These are phyloP conservation scores for Crepidotus variabilis DNA, from an alignment of 768 basidiomycete species.

Conservation along the genomic window DNA sequence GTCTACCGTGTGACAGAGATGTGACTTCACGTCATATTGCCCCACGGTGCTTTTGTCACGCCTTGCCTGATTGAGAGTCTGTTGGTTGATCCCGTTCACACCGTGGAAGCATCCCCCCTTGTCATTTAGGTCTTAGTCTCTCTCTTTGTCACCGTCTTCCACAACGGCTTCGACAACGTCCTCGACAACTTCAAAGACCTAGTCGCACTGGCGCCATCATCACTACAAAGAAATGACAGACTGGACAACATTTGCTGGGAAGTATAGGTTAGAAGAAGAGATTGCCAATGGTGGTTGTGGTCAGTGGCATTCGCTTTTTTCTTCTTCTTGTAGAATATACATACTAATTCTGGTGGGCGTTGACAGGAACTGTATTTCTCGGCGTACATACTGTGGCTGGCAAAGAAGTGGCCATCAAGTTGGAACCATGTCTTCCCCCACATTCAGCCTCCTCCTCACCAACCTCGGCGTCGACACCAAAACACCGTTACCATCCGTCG, in stretches of 20 bases:
- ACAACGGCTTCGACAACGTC: not conserved
- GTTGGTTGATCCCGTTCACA: not conserved
- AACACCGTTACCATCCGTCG: constrained; percentile 34
- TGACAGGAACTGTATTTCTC: constrained; percentile 67
- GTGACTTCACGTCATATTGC: not conserved
- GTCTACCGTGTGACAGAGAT: not conserved
- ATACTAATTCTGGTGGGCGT: not conserved
- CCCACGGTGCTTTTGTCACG: not conserved
- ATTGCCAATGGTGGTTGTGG: constrained; percentile 80
- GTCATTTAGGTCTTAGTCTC: not conserved
- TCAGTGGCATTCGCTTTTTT: constrained; percentile 26
- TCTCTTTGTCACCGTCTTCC: not conserved
- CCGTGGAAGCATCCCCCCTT: not conserved
- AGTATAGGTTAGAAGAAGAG: constrained; percentile 76
- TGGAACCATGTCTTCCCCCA: constrained; percentile 54
- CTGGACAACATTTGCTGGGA: constrained; percentile 58
- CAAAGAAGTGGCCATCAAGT: constrained; percentile 81
- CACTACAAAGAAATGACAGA: constrained; percentile 18
- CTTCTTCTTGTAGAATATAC: not conserved
- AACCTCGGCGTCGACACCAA: not conserved
- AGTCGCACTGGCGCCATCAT: not conserved
- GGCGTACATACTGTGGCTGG: constrained; percentile 80
- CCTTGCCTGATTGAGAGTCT: not conserved
- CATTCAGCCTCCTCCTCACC: not conserved
- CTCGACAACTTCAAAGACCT: not conserved